A percentile compares a stretch with the other conserved stretches of the same genome.
phyloP scores from a whole-genome alignment of 805 yeast species.

The Cyberlindnera mississippiensis region DNA sequence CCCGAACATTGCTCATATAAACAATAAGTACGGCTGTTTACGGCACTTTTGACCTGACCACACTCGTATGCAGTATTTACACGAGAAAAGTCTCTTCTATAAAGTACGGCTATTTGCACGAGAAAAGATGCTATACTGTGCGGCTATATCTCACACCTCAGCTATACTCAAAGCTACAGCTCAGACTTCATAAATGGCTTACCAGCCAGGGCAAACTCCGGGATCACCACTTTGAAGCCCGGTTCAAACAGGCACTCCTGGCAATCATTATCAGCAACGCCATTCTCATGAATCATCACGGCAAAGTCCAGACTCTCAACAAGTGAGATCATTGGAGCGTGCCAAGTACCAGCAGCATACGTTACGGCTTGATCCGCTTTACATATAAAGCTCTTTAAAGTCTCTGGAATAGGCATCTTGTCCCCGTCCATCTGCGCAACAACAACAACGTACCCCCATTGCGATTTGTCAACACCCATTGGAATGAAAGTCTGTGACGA shows the following conservation, averaged over 20 bases:
- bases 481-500: slow-evolving; percentile 91
- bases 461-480: slow-evolving; percentile 59
- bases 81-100: no score
- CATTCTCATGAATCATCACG: slow-evolving; percentile 84
- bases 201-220: slow-evolving; percentile 5
- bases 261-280: slow-evolving; percentile 73
- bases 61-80: no score
- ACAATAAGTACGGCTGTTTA: no score
- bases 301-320: slow-evolving; percentile 73
- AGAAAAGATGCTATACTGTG: no score
- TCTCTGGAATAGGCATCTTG: slow-evolving; percentile 58
- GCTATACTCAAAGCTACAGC: no score
- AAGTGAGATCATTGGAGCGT: slow-evolving; percentile 92
- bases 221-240: slow-evolving; percentile 38
- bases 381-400: slow-evolving; percentile 66
- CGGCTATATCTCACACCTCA: no score
- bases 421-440: slow-evolving; percentile 54
- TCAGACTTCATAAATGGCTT: neutral
- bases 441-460: slow-evolving; percentile 69
- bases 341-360: slow-evolving; percentile 82
- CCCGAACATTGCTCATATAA: no score
- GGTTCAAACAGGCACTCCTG: slow-evolving; percentile 73
- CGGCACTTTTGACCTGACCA: no score
- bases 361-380: slow-evolving; percentile 87
- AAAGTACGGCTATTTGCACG: no score